These are phyloP conservation scores for Mallotus nudiflorus DNA, from an alignment of 345 rosid species.

Conservation along the genomic window DNA sequence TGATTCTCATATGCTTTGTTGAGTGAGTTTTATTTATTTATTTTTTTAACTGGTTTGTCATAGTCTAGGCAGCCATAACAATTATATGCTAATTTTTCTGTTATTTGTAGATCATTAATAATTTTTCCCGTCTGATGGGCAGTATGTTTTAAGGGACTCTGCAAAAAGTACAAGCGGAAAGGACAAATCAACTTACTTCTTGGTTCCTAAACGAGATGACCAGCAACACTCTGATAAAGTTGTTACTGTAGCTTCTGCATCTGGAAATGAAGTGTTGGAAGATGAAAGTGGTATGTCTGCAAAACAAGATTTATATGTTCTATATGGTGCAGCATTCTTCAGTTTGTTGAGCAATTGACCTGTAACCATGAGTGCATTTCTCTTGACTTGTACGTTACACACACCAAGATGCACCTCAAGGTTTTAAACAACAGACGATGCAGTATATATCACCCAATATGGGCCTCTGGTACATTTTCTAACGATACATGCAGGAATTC, in stretches of 20 bases:
- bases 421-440: too few species aligned
- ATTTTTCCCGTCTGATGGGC: constrained; percentile 28
- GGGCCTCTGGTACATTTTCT: too few species aligned
- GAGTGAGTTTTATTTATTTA: too few species aligned
- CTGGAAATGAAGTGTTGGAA: constrained; percentile 42
- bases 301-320: neutral
- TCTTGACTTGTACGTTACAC: neutral
- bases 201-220: constrained; percentile 49
- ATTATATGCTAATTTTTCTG: neutral
- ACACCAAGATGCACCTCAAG: too few species aligned
- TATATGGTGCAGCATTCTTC: neutral
- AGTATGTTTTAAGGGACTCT: constrained; percentile 58
- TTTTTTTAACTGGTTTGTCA: too few species aligned
- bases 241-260: constrained; percentile 27
- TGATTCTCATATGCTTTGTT: neutral
- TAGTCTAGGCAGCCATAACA: neutral
- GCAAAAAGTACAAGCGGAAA: constrained; percentile 43
- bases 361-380: neutral
- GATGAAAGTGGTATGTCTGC: constrained; percentile 49
- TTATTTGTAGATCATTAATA: constrained; percentile 6
- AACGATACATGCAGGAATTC: too few species aligned
- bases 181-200: constrained; percentile 44
- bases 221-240: constrained; percentile 45
- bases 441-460: too few species aligned
- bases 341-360: neutral